Conservation (phyloP, 2,329 filamentous ascomycete genomes). For the Cylindrodendrum hubeiense region DNA sequence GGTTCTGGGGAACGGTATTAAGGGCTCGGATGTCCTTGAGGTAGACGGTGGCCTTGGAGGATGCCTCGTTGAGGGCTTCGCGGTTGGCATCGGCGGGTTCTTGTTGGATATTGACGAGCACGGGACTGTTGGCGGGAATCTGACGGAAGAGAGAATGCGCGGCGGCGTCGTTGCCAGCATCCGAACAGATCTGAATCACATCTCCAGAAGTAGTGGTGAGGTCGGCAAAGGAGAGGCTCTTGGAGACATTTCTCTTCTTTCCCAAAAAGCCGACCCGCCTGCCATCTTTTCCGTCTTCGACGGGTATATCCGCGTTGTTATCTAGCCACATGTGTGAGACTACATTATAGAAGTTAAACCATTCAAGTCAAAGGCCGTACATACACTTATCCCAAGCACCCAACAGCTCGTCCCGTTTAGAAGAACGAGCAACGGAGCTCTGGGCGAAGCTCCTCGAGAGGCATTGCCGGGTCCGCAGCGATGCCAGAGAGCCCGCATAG, state of each 20-base stretch:
- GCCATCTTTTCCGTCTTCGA: constrained; percentile 31
- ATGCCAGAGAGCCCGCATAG: constrained; percentile 4
- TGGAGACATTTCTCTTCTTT: constrained; percentile 74
- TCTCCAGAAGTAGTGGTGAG: constrained; percentile 54
- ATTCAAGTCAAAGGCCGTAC: not conserved
- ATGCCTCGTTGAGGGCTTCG: constrained; percentile 35
- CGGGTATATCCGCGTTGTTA: constrained; percentile 39
- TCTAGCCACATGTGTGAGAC: constrained; percentile 38
- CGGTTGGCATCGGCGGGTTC: constrained; percentile 38
- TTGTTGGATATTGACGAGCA: constrained; percentile 59
- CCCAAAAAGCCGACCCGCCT: constrained; percentile 74
- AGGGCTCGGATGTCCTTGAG: constrained; percentile 67
- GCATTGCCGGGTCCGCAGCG: constrained; percentile 33
- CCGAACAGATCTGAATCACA: constrained; percentile 60
- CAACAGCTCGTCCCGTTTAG: constrained; percentile 42
- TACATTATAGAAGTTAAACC: not conserved
- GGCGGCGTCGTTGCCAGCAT: constrained; percentile 50
- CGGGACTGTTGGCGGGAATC: constrained; percentile 65
- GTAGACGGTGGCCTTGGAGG: constrained; percentile 66
- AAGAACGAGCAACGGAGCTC: constrained; percentile 32
- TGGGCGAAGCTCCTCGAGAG: constrained; percentile 36
- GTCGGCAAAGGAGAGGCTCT: constrained; percentile 78
- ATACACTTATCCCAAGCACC: constrained; percentile 49
- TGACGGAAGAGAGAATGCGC: constrained; percentile 58
- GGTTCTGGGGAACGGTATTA: constrained; percentile 64